A percentile compares a stretch with the other conserved stretches of the same genome.
Evolutionary conservation across 768 basidiomycete species (phyloP).

Genomic region (Crepidotus variabilis): DNA sequence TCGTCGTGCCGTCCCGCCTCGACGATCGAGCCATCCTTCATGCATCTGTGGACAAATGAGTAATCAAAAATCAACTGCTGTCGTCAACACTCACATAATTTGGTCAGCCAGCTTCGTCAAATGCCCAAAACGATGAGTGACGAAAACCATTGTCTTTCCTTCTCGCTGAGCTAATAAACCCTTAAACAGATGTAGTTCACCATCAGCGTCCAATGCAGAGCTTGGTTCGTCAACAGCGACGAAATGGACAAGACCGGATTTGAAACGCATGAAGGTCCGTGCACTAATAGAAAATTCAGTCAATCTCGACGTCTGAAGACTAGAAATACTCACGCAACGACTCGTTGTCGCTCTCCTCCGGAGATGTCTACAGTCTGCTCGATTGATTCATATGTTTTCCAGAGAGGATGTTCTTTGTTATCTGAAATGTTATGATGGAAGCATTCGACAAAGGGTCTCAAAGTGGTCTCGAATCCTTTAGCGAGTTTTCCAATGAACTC

Average conservation of each 20-base stretch:
- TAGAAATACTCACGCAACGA: slow-evolving; percentile 39
- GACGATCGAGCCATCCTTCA: slow-evolving; percentile 38
- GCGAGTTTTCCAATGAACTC: slow-evolving; percentile 35
- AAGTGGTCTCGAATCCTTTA: slow-evolving; percentile 33
- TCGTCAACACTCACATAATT: neutral
- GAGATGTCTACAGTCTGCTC: slow-evolving; percentile 28
- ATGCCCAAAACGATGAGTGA: slow-evolving; percentile 53
- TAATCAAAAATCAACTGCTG: neutral
- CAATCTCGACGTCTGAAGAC: neutral
- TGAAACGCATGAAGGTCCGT: slow-evolving; percentile 42
- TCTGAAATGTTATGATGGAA: slow-evolving; percentile 26
- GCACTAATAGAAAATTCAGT: slow-evolving; percentile 24
- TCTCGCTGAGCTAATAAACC: slow-evolving; percentile 30
- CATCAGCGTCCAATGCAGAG: slow-evolving; percentile 52
- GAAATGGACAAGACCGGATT: slow-evolving; percentile 36
- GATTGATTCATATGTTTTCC: slow-evolving; percentile 20
- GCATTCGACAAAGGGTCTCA: slow-evolving; percentile 27
- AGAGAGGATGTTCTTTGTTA: slow-evolving; percentile 25
- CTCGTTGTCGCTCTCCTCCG: slow-evolving; percentile 45
- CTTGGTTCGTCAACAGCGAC: slow-evolving; percentile 58
- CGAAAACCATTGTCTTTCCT: slow-evolving; percentile 53
- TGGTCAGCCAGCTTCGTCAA: slow-evolving; percentile 46
- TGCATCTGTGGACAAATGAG: slow-evolving; percentile 26
- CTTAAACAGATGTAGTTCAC: slow-evolving; percentile 45
- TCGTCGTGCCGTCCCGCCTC: slow-evolving; percentile 38